A percentile compares a stretch with the other conserved stretches of the same genome.
These are phyloP conservation scores for Phytophthora pini DNA, from an alignment of 352 stramenopile genomes.

Conservation along the genomic window DNA sequence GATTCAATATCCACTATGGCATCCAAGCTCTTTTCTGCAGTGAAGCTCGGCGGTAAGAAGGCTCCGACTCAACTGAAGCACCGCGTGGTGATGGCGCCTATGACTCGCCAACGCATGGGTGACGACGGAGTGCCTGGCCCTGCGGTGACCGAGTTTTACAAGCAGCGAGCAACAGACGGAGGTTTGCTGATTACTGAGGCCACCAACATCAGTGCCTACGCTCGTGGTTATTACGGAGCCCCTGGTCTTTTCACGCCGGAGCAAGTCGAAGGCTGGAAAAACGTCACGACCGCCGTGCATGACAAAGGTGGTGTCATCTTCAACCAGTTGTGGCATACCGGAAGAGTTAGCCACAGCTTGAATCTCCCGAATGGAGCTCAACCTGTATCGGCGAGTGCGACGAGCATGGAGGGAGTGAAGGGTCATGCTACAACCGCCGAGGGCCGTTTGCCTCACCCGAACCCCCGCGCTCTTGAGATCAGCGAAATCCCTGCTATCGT, in stretches of 20 bases:
- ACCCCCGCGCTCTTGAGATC: slow-evolving; percentile 65
- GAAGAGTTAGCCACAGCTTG: slow-evolving; percentile 59
- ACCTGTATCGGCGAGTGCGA: slow-evolving; percentile 54
- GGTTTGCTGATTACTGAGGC: slow-evolving; percentile 69
- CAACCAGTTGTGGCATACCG: slow-evolving; percentile 88
- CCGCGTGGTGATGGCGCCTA: slow-evolving; percentile 74
- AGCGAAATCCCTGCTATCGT: slow-evolving; percentile 68
- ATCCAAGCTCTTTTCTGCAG: slow-evolving; percentile 54
- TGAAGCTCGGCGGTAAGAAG: slow-evolving; percentile 51
- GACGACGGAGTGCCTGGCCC: slow-evolving; percentile 43
- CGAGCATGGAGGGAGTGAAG: slow-evolving; percentile 37
- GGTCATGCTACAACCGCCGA: slow-evolving; percentile 38
- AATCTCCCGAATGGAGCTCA: slow-evolving; percentile 56
- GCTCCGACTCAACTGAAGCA: slow-evolving; percentile 51
- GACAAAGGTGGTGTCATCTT: slow-evolving; percentile 80
- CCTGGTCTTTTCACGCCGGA: slow-evolving; percentile 62
- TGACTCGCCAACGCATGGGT: slow-evolving; percentile 52
- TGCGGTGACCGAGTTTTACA: slow-evolving; percentile 62
- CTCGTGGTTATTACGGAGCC: slow-evolving; percentile 50
- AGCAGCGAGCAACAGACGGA: slow-evolving; percentile 61
- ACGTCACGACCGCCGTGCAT: slow-evolving; percentile 76
- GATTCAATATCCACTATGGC: slow-evolving; percentile 13
- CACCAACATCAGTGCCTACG: slow-evolving; percentile 55
- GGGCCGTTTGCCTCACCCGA: slow-evolving; percentile 44
- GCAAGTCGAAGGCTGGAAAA: slow-evolving; percentile 65